Evolutionary conservation across 2,329 filamentous ascomycete species (phyloP), one percentile per base, ranked within the genome.

Genomic region (Aureobasidium sp.): DNA sequence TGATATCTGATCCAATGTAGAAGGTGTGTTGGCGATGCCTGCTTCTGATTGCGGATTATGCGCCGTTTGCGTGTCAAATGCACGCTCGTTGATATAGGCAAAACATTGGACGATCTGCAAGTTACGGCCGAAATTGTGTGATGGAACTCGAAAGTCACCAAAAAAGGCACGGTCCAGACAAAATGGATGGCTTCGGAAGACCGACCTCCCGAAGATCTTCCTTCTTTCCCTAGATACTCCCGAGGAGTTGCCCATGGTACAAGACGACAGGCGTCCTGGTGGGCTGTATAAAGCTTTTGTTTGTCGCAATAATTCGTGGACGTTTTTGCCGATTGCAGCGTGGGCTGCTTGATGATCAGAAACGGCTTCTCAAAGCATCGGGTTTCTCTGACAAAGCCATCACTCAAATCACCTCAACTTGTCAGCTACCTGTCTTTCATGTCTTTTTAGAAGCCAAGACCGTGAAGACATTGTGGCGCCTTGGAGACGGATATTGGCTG

Each of bases 281-380:
- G n/a, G n/a, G n/a, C n/a, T n/a, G n/a, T n/a, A n/a, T n/a, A n/a
- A 29, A 29, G 12, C 27, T 29, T 29, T 6, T 19, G 22, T 17
- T 42, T 29, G 24, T 29, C 39, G 17, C n/a, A n/a, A n/a, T 12
- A 45, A 34, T 17, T 22, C 29, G 3, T 25, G 30, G 19, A 37
- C 44, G 44, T 48, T 48, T 48, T 27, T 25, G 29, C 21, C n/a
- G n/a, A 12, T 37, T 37, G n/a, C 21, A 37, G 44, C 21, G 32
- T 48, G 44, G 30, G 14, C 11, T 25, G 29, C 14, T 5, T 27
- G 29, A 19, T 48, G 44, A 48, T 37, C 44, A 12, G 14, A 19
- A 48, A 17, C 29, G 16, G 8, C 17, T 21, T 16, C 44, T n/a
- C 17, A 27, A 22, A 24, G 6, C 24, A 30, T 8, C n/a, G 12